Evolutionary conservation across 768 basidiomycete species (phyloP).

Genomic region (Filobasidium floriforme): DNA sequence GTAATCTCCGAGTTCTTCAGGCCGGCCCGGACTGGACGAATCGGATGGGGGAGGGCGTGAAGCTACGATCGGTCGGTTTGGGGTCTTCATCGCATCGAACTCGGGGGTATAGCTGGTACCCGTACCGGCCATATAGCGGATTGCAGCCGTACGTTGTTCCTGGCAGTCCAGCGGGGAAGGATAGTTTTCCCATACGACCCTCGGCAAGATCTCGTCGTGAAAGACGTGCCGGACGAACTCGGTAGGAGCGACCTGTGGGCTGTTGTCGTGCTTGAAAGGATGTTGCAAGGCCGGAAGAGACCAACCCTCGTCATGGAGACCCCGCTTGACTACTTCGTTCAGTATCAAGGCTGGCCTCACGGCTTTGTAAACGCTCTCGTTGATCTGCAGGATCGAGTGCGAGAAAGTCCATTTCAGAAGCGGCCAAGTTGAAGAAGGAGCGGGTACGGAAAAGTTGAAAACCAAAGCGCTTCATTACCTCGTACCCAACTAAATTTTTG

Average conservation of each 20-base stretch:
- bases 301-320: background rate
- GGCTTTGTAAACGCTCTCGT: background rate
- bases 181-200: background rate
- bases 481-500: background rate
- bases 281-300: background rate
- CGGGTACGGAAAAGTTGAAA: no score
- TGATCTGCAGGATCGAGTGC: background rate
- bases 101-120: background rate
- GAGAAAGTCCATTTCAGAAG: background rate
- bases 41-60: background rate
- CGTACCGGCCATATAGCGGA: background rate
- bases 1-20: background rate
- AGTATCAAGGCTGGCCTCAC: background rate
- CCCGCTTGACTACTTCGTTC: background rate
- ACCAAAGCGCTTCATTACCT: background rate
- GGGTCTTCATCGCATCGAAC: background rate
- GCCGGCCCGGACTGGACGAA: background rate
- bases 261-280: background rate
- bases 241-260: background rate
- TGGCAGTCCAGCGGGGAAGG: background rate
- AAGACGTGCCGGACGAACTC: background rate
- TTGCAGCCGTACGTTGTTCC: background rate
- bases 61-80: background rate
- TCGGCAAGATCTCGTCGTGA: background rate
- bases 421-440: no score